Evolutionary conservation across 2,329 filamentous ascomycete species (phyloP).

Genomic region (Byssochlamys sp.): DNA sequence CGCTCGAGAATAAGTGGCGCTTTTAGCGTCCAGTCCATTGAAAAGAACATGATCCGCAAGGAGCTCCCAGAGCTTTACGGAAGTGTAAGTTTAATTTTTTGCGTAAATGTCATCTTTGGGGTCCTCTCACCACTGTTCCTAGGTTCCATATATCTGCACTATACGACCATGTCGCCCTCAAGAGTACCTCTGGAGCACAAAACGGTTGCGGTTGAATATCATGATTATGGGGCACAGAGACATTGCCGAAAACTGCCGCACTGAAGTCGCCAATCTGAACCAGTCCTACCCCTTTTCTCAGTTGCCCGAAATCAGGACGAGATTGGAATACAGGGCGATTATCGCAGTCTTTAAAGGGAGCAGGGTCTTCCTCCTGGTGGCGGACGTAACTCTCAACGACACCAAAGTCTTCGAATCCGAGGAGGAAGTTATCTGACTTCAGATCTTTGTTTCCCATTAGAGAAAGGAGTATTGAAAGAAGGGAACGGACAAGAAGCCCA

Average conservation of each 20-base stretch:
- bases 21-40: constrained; percentile 12
- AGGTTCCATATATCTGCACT: constrained; percentile 29
- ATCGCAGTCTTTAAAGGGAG: constrained; percentile 12
- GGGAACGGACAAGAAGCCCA: constrained; percentile 3
- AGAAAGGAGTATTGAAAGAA: too few relatives aligned
- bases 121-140: constrained; percentile 17
- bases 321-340: constrained; percentile 19
- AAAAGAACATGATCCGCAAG: constrained; percentile 18
- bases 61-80: constrained; percentile 23
- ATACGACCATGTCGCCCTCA: constrained; percentile 21
- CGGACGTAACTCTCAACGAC: constrained; percentile 16
- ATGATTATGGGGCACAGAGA: constrained; percentile 26
- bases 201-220: constrained; percentile 27
- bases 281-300: constrained; percentile 1
- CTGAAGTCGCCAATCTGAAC: constrained; percentile 21
- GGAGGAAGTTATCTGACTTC: constrained; percentile 27
- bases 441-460: constrained; percentile 31
- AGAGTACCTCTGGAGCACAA: constrained; percentile 22
- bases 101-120: not conserved
- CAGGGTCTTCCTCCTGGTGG: constrained; percentile 9
- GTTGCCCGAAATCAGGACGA: constrained; percentile 16
- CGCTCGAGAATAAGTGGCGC: constrained; percentile 13
- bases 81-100: not conserved
- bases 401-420: constrained; percentile 13
- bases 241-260: constrained; percentile 16